Evolutionary conservation across 23 red algal species (phyloP).

Genomic region (Chondrus crispus): DNA sequence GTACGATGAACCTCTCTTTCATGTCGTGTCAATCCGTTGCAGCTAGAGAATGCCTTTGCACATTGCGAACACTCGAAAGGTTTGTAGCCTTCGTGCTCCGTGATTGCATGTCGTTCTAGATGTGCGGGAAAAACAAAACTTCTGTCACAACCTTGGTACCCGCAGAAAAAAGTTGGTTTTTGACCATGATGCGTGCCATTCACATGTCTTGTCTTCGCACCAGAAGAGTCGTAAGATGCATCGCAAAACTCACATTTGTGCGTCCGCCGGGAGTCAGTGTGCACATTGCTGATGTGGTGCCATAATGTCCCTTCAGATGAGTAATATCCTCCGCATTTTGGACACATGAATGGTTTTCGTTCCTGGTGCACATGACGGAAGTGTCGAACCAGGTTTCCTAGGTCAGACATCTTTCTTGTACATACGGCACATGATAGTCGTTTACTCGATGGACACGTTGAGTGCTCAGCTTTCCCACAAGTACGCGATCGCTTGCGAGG

Average conservation of each 20-base stretch:
- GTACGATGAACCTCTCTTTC: slow-evolving; percentile 25
- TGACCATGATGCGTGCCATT: slow-evolving; percentile 9
- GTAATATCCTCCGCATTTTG: slow-evolving; percentile 40
- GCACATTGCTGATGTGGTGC: slow-evolving; percentile 56
- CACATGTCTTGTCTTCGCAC: slow-evolving; percentile 39
- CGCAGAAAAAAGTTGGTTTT: neutral
- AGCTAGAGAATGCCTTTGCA: slow-evolving; percentile 20
- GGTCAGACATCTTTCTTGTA: slow-evolving; percentile 12
- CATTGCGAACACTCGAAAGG: slow-evolving; percentile 13
- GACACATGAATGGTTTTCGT: slow-evolving; percentile 37
- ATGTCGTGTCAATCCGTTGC: slow-evolving; percentile 37
- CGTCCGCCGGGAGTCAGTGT: slow-evolving; percentile 17
- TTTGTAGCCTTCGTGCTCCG: slow-evolving; percentile 4
- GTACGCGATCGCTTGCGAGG: slow-evolving; percentile 6
- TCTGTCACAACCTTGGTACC: slow-evolving; percentile 8
- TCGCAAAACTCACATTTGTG: slow-evolving; percentile 44
- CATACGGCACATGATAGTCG: slow-evolving; percentile 24
- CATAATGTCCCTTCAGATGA: slow-evolving; percentile 38
- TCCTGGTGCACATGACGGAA: slow-evolving; percentile 61
- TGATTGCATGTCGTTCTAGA: slow-evolving; percentile 21
- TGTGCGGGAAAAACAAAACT: slow-evolving; percentile 39
- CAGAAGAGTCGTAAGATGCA: slow-evolving; percentile 55
- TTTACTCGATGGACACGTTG: neutral
- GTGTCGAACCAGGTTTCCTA: slow-evolving; percentile 45
- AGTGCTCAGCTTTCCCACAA: neutral